A percentile compares a stretch with the other conserved stretches of the same genome.
phyloP scores from a whole-genome alignment of 208 protist species.

The Leishmania amazonensis region DNA sequence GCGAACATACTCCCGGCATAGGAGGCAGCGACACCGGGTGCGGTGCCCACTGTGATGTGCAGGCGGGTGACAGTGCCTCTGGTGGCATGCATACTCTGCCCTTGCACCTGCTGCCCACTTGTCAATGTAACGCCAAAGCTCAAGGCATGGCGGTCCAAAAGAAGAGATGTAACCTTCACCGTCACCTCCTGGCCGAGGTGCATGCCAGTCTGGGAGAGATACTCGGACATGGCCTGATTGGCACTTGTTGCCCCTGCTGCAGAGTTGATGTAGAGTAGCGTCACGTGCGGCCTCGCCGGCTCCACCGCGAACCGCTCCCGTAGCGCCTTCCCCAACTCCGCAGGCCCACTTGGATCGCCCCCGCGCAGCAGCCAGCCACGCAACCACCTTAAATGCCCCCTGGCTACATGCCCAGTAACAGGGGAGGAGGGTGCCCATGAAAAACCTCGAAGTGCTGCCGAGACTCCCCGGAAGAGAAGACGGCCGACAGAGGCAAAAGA shows the following conservation, averaged over 20 bases:
- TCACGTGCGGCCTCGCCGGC: conserved; percentile 56
- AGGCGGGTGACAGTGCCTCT: conserved; percentile 28
- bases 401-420: conserved; percentile 21
- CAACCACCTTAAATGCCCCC: conserved; percentile 77
- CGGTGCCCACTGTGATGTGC: conserved; percentile 71
- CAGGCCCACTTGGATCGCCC: conserved; percentile 1
- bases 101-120: conserved; percentile 8
- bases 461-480: conserved; percentile 1
- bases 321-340: conserved; percentile 28
- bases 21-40: conserved; percentile 22
- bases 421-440: background rate
- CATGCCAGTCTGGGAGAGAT: conserved; percentile 23
- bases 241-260: background rate
- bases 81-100: conserved; percentile 1
- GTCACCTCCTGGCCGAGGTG: conserved; percentile 35
- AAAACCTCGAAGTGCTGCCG: conserved; percentile 6
- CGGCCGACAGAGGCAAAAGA: conserved; percentile 8
- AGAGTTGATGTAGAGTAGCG: conserved; percentile 42
- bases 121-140: conserved; percentile 43
- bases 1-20: conserved; percentile 70
- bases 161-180: conserved; percentile 45
- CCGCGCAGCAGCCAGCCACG: conserved; percentile 70
- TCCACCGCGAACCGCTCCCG: conserved; percentile 51
- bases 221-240: conserved; percentile 10
- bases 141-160: conserved; percentile 73